Base-by-base conservation (phyloP, 2,329 filamentous ascomycete species). In the Elsinoe arachidis region DNA sequence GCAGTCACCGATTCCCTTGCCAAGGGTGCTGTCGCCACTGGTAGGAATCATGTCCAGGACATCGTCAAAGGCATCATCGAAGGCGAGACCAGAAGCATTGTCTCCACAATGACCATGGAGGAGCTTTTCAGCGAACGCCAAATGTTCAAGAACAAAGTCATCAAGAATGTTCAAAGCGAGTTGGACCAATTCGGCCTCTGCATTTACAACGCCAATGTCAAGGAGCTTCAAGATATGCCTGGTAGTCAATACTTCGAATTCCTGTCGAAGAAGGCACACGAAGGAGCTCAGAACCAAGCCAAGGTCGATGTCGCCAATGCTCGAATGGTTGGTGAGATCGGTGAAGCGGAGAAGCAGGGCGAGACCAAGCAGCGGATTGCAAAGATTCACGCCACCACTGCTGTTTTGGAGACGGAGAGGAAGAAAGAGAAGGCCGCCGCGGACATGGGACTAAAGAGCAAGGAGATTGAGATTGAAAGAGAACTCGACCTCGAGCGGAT, bases 21-120 rank as follows among this genome's bases (percentile, higher is more conserved):
- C 3, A 67, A 72, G 61, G 67, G 65, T 47, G 63, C 74, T 3
- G 71, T 76, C 41, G 64, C 73, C 12, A 73, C 71, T 62, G 76
- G 76, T 19, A 72, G 77, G n/a, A 77, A 80, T 56, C 87, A 92
- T 72, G 84, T 93, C 14, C 86, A 87, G 66, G 87, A 87, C 63
- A 95, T 95, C 61, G 86, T 95, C 71, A 92, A 90, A 71, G 89
- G 88, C 60, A 90, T 95, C 69, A 93, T 95, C 64, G 88, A 95
- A 70, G 90, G 90, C 61, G 90, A 95, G 71, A 91, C 87, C 1
- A 81, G 90, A 59, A 86, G 89, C 5, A 83, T 95, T 55, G 87
- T 95, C 41, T 88, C 85, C 0, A 85, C 83, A 64, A 92, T 95
- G 87, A 91, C 88, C n/a, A 92, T 93, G 87, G 88, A 92, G 68